Conservation (phyloP, 257 asterid genomes). For the Ajuga chamaepitys region DNA sequence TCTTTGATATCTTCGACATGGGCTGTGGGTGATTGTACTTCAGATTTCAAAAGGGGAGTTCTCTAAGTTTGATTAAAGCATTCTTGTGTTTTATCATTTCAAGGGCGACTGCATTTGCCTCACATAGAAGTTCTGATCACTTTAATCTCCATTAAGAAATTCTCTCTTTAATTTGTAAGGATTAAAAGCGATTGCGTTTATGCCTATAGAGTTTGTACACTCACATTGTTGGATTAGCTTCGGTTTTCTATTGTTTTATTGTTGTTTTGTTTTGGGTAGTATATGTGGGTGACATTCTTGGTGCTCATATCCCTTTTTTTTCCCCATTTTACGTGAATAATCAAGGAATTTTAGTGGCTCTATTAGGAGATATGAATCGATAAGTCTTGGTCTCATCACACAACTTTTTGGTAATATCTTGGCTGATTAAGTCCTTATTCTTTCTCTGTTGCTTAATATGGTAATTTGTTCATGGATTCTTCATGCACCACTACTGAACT, state of each 20-base stretch:
- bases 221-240: not conserved
- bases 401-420: not conserved
- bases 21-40: constrained; percentile 4
- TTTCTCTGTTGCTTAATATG: not conserved
- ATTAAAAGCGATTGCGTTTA: not conserved
- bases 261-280: not conserved
- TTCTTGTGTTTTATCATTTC: not conserved
- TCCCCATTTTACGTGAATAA: not conserved
- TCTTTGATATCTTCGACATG: not conserved
- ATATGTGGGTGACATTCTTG: not conserved
- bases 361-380: not conserved
- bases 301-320: not conserved
- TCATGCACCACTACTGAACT: constrained; percentile 10
- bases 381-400: not conserved
- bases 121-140: not conserved
- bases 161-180: not conserved
- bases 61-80: not conserved
- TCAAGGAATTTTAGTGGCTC: not conserved
- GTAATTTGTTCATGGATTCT: not conserved
- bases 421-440: too few species aligned
- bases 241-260: not conserved
- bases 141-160: not conserved
- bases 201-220: not conserved
- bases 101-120: not conserved
- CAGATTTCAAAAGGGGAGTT: constrained; percentile 1